These are phyloP conservation scores for Pseudogymnoascus sp. DNA, from an alignment of 2,329 filamentous ascomycete genomes.

Conservation along the genomic window DNA sequence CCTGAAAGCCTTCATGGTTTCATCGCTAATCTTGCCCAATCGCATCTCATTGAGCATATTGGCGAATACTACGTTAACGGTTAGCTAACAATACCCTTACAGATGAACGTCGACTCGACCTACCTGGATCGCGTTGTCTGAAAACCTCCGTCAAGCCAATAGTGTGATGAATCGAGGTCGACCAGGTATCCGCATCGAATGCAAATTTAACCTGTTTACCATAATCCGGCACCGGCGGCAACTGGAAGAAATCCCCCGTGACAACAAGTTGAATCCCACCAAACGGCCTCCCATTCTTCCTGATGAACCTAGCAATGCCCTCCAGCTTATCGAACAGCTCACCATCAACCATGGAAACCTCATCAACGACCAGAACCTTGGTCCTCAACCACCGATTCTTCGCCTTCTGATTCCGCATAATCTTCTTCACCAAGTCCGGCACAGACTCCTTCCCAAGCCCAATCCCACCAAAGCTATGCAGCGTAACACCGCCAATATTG, in stretches of 20 bases:
- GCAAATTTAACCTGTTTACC: slow-evolving; percentile 73
- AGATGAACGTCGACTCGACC: slow-evolving; percentile 18
- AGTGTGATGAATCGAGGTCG: slow-evolving; percentile 85
- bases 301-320: slow-evolving; percentile 72
- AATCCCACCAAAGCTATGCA: slow-evolving; percentile 94
- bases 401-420: slow-evolving; percentile 79
- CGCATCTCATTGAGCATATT: slow-evolving; percentile 98
- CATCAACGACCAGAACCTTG: slow-evolving; percentile 83
- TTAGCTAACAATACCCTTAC: neutral
- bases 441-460: slow-evolving; percentile 87
- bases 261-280: slow-evolving; percentile 94
- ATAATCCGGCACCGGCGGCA: slow-evolving; percentile 83
- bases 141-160: slow-evolving; percentile 95
- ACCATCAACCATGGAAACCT: slow-evolving; percentile 97
- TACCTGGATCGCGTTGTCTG: slow-evolving; percentile 77
- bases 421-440: slow-evolving; percentile 76
- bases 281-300: slow-evolving; percentile 87
- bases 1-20: slow-evolving; percentile 70
- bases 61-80: slow-evolving; percentile 59
- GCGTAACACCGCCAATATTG: slow-evolving; percentile 90
- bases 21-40: slow-evolving; percentile 68
- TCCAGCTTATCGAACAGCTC: slow-evolving; percentile 96
- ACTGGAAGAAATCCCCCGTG: slow-evolving; percentile 95
- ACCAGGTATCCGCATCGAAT: slow-evolving; percentile 89
- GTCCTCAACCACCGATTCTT: slow-evolving; percentile 83